A percentile compares a stretch with the other conserved stretches of the same genome.
Conservation (phyloP, 129 eudicot species). For the Kitagawia praeruptora region DNA sequence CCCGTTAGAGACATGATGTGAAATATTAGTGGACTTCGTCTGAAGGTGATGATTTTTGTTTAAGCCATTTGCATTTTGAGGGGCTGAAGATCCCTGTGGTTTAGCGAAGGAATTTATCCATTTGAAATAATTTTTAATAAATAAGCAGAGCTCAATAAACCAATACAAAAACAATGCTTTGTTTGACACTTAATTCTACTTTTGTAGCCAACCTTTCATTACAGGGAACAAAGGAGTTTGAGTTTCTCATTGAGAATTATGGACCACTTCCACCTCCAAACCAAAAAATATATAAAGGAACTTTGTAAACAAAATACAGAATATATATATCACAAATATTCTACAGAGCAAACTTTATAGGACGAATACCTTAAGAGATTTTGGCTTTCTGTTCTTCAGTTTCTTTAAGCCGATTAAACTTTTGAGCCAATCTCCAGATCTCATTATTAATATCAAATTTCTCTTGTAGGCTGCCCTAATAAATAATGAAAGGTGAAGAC, state of each 20-base stretch:
- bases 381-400: conserved; percentile 42
- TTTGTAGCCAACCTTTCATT: too few relatives aligned
- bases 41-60: conserved; percentile 7
- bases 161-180: not conserved
- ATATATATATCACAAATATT: not conserved
- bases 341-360: not conserved
- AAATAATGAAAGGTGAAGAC: not conserved
- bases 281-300: not conserved
- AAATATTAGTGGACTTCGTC: conserved; percentile 13
- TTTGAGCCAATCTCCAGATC: conserved; percentile 69
- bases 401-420: conserved; percentile 54
- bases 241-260: not conserved
- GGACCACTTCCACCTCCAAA: not conserved
- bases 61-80: conserved; percentile 26
- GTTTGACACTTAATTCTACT: too few relatives aligned
- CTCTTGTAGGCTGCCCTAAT: conserved; percentile 9
- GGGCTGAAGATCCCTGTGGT: conserved; percentile 43
- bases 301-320: not conserved
- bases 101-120: not conserved
- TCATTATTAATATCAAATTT: conserved; percentile 34
- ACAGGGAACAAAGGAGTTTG: not conserved
- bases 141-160: not conserved
- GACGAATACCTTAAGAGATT: conserved; percentile 41
- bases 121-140: not conserved
- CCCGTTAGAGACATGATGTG: not conserved